Conservation (phyloP, 805 yeast genomes). For the Naumovozyma castellii region DNA sequence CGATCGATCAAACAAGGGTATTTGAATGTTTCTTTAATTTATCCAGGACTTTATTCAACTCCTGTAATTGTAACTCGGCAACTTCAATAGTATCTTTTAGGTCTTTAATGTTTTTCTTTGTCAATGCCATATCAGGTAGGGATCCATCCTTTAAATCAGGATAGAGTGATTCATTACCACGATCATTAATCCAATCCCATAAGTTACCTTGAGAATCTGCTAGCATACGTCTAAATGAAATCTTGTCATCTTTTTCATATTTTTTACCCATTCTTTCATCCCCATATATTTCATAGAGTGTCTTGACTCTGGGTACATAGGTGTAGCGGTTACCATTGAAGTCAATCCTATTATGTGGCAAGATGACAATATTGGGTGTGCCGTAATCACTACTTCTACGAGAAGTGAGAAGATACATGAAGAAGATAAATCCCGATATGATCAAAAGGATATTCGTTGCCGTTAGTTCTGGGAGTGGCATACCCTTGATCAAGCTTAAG, state of each 20-base stretch:
- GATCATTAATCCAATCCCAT: conserved; percentile 65
- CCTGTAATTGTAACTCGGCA: conserved; percentile 20
- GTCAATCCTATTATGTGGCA: conserved; percentile 20
- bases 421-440: neutral
- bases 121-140: conserved; percentile 8
- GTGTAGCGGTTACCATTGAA: conserved; percentile 32
- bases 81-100: conserved; percentile 21
- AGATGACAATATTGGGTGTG: conserved; percentile 9
- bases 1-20: no score
- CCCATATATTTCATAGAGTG: conserved; percentile 26
- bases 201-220: conserved; percentile 47
- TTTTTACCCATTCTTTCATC: conserved; percentile 13
- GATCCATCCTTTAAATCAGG: conserved; percentile 1
- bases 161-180: conserved; percentile 20
- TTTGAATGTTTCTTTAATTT: neutral
- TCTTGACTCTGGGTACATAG: conserved; percentile 34
- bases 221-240: conserved; percentile 19
- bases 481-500: neutral
- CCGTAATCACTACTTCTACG: no score
- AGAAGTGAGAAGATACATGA: conserved; percentile 4
- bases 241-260: conserved; percentile 3
- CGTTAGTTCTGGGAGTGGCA: neutral
- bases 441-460: neutral
- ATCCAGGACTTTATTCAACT: conserved; percentile 15
- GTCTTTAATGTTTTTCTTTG: conserved; percentile 8